phyloP scores from a whole-genome alignment of 371 early-diverging fungal species.

The Mucor piriformis region DNA sequence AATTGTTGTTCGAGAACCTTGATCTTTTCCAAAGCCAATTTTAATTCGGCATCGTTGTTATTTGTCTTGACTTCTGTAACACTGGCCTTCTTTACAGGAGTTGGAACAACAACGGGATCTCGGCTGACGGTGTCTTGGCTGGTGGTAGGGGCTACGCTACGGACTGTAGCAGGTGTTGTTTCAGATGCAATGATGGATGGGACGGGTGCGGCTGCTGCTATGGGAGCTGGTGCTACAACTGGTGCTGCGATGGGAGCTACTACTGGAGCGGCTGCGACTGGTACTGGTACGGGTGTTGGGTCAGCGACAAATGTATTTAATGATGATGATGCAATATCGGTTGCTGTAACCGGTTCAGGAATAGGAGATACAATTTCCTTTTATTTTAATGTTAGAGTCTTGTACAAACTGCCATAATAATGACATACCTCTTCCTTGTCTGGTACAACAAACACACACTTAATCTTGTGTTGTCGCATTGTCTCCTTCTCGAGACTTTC shows the following conservation, averaged over 20 bases:
- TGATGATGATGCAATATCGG: conserved; percentile 15
- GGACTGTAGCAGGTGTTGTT: neutral
- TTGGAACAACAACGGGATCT: conserved; percentile 1
- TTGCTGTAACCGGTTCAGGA: conserved; percentile 15
- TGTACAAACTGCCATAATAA: neutral
- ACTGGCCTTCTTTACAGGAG: neutral
- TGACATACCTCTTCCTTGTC: neutral
- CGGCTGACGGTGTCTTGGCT: neutral
- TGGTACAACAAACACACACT: conserved; percentile 49
- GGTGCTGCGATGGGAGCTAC: conserved; percentile 1
- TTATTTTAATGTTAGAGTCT: neutral
- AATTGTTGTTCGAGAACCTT: conserved; percentile 29
- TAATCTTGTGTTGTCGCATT: conserved; percentile 69
- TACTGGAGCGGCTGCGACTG: neutral
- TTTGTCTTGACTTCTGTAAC: neutral
- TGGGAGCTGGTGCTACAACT: neutral
- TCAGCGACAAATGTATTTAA: neutral
- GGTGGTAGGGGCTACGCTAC: neutral
- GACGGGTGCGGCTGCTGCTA: neutral
- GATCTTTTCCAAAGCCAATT: conserved; percentile 32
- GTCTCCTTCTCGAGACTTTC: conserved; percentile 53
- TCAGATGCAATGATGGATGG: neutral
- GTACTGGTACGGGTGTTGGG: neutral
- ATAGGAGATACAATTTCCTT: neutral
- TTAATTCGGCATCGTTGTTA: conserved; percentile 24